Evolutionary conservation across 2,329 filamentous ascomycete species (phyloP).

Genomic region (Aspergillus tubingensis): DNA sequence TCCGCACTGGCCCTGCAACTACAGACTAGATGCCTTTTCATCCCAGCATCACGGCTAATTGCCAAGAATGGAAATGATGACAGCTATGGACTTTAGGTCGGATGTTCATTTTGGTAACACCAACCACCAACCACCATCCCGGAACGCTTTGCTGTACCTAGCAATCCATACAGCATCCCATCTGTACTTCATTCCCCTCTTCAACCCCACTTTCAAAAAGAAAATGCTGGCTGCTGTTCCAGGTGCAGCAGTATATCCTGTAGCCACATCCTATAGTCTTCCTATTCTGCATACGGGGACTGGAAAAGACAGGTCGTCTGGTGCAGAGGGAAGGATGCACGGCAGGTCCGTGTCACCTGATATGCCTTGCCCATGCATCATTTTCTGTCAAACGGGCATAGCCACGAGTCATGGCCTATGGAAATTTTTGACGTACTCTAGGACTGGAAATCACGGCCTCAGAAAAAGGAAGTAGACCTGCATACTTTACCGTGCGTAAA

Average conservation of each 20-base stretch:
- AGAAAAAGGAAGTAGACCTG: background rate
- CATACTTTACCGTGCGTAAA: background rate
- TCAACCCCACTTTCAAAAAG: background rate
- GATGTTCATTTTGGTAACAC: background rate
- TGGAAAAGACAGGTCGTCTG: background rate
- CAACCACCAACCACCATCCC: background rate
- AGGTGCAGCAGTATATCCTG: background rate
- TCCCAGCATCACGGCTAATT: background rate
- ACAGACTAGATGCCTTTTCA: background rate
- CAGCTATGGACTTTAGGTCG: background rate
- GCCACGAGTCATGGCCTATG: background rate
- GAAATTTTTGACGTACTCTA: background rate
- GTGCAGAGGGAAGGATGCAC: background rate
- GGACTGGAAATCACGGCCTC: background rate
- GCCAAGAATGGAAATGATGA: background rate
- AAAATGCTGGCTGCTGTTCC: background rate
- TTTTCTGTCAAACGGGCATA: background rate
- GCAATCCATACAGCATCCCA: background rate
- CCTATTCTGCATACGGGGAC: background rate
- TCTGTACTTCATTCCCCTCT: background rate
- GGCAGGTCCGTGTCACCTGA: slow-evolving; percentile 1
- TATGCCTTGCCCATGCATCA: background rate
- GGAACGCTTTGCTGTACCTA: background rate
- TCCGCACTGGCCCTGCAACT: background rate
- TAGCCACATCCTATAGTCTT: background rate